Evolutionary conservation across 169 alveolate genomes (phyloP), one percentile per base, ranked within the genome.

Genomic region (Plasmodium inui): DNA sequence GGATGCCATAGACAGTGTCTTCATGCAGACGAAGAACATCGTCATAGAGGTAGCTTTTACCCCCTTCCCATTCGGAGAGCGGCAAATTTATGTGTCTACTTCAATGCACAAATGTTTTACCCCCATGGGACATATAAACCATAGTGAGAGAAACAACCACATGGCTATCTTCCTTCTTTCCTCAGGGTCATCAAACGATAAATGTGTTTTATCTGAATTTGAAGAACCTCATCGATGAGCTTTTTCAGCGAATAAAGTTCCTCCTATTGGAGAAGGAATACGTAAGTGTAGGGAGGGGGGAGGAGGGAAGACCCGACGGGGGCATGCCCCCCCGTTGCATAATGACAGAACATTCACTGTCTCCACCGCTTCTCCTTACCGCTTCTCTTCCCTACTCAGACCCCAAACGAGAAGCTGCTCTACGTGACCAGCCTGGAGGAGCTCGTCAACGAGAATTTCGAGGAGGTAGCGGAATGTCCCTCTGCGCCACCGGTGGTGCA

Each of bases 1-100:
- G 12, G 93, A 86, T 86, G 85, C 85, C 39, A 70, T 86, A 41
- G 93, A 86, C 67, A 86, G 93, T 28, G 70, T 86, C 9, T 86
- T 86, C 67, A 74, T 86, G 85, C 93, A 86, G 37, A 86, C 93
- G 7, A 86, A 86, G 50, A 86, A 86, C 44, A 70, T 86, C 2
- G 80, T 86, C 8, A 76, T 86, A 34, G 81, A 86, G 85, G 93
- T 86, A 72, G 9, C 67, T 50, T n/a, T n/a, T n/a, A n/a, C 9
- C 12, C 22, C 8, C 7, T 14, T 2, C 22, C 22, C 61, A 50
- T 50, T 50, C 1, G 22, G 22, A 0, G 1, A 17, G 26, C 1
- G 61, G 14, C 7, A 1, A 50, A 50, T 26, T 19, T 10, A 9
- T 17, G 41, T 8, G 22, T 19, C 10, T 1, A 1, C 44, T 12